A percentile compares a stretch with the other conserved stretches of the same genome.
phyloP scores from a whole-genome alignment of 345 rosid species.

The Eucalyptus grandis region DNA sequence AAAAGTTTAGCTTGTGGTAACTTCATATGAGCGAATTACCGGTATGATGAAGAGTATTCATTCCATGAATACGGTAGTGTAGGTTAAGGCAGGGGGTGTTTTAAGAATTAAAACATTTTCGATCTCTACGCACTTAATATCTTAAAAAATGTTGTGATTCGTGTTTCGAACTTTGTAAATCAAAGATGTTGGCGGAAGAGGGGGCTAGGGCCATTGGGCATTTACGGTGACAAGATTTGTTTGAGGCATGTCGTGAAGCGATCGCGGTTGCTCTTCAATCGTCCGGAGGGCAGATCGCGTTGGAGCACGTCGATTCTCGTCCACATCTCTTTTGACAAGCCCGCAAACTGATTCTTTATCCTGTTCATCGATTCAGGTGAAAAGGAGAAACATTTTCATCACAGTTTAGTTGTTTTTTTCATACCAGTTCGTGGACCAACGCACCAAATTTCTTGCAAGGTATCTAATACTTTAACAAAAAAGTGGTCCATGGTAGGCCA shows the following conservation, averaged over 20 bases:
- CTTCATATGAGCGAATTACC: neutral
- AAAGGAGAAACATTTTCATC: neutral
- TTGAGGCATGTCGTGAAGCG: neutral
- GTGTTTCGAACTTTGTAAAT: neutral
- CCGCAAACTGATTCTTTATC: neutral
- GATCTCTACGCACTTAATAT: neutral
- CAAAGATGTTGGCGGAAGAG: neutral
- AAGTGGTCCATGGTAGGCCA: neutral
- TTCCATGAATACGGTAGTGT: neutral
- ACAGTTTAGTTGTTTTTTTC: neutral
- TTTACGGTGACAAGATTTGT: neutral
- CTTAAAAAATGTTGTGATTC: neutral
- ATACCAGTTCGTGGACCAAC: neutral
- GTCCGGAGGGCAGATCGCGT: neutral
- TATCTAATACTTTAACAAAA: neutral
- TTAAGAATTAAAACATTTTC: neutral
- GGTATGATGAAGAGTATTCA: neutral
- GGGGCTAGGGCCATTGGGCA: neutral
- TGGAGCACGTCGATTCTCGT: rapidly evolving
- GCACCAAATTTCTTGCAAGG: neutral
- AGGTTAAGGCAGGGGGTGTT: neutral
- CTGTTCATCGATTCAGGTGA: neutral
- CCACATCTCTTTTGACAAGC: neutral
- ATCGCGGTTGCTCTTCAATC: neutral
- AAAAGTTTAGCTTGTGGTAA: neutral